phyloP scores from a whole-genome alignment of 305 asterid species.

The Solanum chacoense region DNA sequence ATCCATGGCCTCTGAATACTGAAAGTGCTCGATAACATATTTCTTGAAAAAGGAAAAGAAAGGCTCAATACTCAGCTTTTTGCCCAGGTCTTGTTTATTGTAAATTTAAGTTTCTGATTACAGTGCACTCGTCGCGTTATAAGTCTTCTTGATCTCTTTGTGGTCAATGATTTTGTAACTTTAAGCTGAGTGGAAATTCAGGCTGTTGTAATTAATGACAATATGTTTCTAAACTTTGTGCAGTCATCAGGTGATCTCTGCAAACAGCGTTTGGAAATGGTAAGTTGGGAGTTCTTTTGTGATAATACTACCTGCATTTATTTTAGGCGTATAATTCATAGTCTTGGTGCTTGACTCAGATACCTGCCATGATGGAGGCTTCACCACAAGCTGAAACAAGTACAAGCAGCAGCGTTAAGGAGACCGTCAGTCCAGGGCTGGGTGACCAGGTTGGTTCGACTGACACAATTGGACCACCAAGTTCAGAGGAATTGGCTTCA shows the following conservation, averaged over 20 bases:
- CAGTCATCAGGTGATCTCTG: conserved; percentile 66
- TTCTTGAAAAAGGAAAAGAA: neutral
- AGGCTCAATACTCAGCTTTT: neutral
- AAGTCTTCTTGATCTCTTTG: neutral
- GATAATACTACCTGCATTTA: neutral
- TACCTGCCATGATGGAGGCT: conserved; percentile 46
- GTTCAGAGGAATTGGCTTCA: conserved; percentile 51
- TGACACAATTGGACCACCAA: conserved; percentile 36
- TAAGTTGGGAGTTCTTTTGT: conserved; percentile 17
- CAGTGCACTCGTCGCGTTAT: neutral
- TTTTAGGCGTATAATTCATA: neutral
- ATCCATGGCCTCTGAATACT: neutral
- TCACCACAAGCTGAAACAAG: conserved; percentile 38
- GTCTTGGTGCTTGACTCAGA: conserved; percentile 25
- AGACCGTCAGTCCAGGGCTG: conserved; percentile 38
- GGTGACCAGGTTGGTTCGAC: conserved; percentile 14
- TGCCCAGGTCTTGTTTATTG: neutral
- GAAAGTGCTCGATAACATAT: neutral
- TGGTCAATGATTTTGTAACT: neutral
- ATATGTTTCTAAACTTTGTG: conserved; percentile 15
- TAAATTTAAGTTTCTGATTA: neutral
- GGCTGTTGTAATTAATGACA: neutral
- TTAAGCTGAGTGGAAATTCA: neutral
- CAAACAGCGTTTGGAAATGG: conserved; percentile 70
- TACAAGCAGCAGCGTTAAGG: conserved; percentile 19